Evolutionary conservation across 2,329 filamentous ascomycete species (phyloP), one percentile per base, ranked within the genome.

Genomic region (Fusarium armeniacum): DNA sequence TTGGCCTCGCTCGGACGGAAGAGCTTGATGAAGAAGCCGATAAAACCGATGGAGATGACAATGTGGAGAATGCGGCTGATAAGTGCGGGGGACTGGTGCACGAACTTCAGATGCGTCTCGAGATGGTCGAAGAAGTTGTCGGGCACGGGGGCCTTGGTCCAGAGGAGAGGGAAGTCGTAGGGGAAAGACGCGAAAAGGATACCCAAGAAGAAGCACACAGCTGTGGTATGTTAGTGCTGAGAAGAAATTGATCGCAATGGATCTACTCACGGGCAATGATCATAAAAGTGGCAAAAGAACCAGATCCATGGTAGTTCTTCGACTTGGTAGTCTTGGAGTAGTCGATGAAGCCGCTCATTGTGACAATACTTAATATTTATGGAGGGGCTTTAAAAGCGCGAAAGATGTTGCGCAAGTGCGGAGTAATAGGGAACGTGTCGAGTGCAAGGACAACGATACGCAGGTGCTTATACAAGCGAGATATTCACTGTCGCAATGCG

Each of bases 121-220:
- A 98, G 90, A 77, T 94, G 90, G 79, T 91, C 87, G 78, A 93
- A 94, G 87, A 95, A 97, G 44, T 86, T 78, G 40, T 86, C 84
- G 64, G 87, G 85, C 55, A 92, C 85, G 58, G 84, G 85, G 43
- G 87, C 89, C 32, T 89, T 88, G 53, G 90, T 91, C 87, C 93
- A 97, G 56, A 97, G 91, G 68, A 96, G 90, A 64, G 93, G 91
- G 83, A 93, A 96, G 85, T 97, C 96, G 85, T 98, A 99, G 66
- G 96, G 94, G 82, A 98, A 97, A 69, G 91, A 90, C 75, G 94
- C 94, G 87, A 98, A 99, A 81, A 99, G 91, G 80, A 98, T 94
- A 75, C 96, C 96, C 70, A 99, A 91, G 88, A 98, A 97, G 88
- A 99, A 99, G 81, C 93, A 97, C 71, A 92, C 94, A 70, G 92